These are phyloP conservation scores for Camellia lanceoleosa DNA, from an alignment of 148 eudicot genomes.

Conservation along the genomic window DNA sequence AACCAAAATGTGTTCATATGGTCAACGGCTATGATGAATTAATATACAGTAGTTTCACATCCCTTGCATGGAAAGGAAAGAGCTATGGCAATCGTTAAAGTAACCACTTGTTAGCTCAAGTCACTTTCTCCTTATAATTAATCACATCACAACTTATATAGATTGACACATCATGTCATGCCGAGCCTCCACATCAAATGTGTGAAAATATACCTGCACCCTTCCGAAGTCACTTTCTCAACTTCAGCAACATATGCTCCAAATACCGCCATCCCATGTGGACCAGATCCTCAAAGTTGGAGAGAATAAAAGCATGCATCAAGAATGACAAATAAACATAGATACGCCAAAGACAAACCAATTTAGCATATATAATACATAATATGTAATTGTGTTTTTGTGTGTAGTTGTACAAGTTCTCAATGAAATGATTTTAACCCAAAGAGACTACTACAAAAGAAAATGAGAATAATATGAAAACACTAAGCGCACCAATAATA, in stretches of 20 bases:
- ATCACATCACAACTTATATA: neutral
- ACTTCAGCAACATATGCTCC: constrained; percentile 85
- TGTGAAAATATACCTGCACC: constrained; percentile 57
- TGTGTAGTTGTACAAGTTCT: neutral
- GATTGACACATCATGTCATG: neutral
- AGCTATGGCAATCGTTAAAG: neutral
- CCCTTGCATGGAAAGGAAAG: neutral
- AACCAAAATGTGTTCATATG: neutral
- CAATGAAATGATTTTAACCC: neutral
- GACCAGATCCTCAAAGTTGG: constrained; percentile 95
- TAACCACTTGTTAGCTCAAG: neutral
- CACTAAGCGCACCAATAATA: constrained; percentile 58
- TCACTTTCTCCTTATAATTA: neutral
- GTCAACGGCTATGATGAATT: neutral
- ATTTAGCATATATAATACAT: constrained; percentile 3
- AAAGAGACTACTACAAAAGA: neutral
- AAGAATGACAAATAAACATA: constrained; percentile 1
- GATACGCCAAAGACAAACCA: neutral
- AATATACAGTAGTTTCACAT: neutral
- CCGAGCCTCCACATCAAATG: neutral
- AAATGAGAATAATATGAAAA: neutral
- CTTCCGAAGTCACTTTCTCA: no score
- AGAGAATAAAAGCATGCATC: constrained; percentile 17
- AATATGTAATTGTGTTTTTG: neutral
- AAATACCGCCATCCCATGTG: constrained; percentile 93